Base-by-base conservation (phyloP, 1,139 yeast species). In the Suhomyces guaymorum region DNA sequence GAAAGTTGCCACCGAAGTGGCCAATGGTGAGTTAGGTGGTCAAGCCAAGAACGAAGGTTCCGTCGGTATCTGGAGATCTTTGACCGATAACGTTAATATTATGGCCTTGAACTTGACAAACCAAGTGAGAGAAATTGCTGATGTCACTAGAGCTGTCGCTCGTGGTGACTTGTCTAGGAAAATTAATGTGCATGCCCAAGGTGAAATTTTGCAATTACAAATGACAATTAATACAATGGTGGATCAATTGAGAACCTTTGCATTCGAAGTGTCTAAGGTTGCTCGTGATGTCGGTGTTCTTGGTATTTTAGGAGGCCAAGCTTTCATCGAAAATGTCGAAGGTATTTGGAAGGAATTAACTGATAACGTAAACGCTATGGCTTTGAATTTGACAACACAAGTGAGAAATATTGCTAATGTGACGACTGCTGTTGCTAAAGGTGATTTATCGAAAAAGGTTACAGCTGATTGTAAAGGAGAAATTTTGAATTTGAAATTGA, bases 381-480 rank as follows among this genome's bases (percentile, higher is more conserved):
- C 95, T 17, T 72, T 83, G 34, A 86, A 86, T 59, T 71, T 86
- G 53, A 86, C 95, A 1, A 85, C 88, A 24, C 95, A 86, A 59
- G 95, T 86, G 45, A 74, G 95, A 66, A 84, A 86, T 59, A 87
- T 87, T 48, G 95, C 95, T 22, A 86, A 85, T 53, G 96, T 87
- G 39, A 87, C 95, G 5, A 84, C 95, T 14, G 95, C 95, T 4
- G 96, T 87, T 18, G 95, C 95, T n/a, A 77, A 82, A 47, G 96
- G 96, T 43, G 95, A 87, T 52, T 64, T 87, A 47, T 80, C 89
- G 7, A 85, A 86, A 49, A 86, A 85, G 55, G 95, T 87, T 31
- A 82, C 92, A 3, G 95, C 95, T 17, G 86, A 84, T 55, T 87
- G 95, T 68, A 83, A 84, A 57, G 96, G 95, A 37, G 95, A 87